Conservation (phyloP, 2,329 filamentous ascomycete genomes). For the Pseudogymnoascus verrucosus region DNA sequence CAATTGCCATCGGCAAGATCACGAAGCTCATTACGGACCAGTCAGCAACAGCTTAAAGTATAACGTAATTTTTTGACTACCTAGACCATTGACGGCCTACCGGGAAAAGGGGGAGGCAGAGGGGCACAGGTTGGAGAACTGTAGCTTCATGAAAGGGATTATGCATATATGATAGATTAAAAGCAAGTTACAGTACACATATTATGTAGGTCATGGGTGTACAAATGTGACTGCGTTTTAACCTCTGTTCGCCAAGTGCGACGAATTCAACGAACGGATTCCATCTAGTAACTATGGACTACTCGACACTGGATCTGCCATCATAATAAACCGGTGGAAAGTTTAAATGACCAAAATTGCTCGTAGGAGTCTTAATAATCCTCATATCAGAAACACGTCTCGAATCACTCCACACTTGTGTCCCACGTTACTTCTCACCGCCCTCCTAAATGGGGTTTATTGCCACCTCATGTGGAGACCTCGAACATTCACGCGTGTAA, state of each 20-base stretch:
- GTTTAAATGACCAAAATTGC: background rate
- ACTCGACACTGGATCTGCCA: background rate
- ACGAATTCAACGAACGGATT: background rate
- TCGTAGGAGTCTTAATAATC: background rate
- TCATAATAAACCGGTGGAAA: background rate
- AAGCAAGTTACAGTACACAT: slow-evolving; percentile 2
- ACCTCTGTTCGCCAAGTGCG: background rate
- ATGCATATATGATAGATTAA: slow-evolving; percentile 9
- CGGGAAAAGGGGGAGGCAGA: background rate
- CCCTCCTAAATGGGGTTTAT: background rate
- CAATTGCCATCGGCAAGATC: slow-evolving; percentile 98
- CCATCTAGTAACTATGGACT: background rate
- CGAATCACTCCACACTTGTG: background rate
- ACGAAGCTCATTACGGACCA: slow-evolving; percentile 64
- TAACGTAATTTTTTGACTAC: slow-evolving; percentile 3
- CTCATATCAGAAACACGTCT: slow-evolving; percentile 2
- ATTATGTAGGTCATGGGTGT: background rate
- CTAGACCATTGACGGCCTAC: background rate
- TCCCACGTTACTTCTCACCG: background rate
- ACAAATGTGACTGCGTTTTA: background rate
- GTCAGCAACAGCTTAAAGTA: background rate
- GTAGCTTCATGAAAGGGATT: slow-evolving; percentile 1
- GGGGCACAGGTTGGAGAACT: slow-evolving; percentile 6
- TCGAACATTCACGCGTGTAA: slow-evolving; percentile 9
- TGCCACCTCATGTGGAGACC: slow-evolving; percentile 2